phyloP scores from a whole-genome alignment of 306 rosid genomes.

The Lupinus albus region DNA sequence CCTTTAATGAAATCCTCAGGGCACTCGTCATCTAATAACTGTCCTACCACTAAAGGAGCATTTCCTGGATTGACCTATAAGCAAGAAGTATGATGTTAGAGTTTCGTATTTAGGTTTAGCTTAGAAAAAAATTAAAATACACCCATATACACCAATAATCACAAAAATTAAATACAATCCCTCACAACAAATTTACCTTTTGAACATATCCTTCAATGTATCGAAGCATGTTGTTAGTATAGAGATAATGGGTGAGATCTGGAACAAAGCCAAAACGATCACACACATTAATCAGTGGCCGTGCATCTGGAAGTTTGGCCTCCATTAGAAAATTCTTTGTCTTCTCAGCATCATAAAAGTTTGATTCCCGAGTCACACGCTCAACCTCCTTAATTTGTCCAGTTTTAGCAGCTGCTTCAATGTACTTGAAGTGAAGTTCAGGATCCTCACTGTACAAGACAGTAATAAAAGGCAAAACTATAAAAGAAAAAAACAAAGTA shows the following conservation, averaged over 20 bases:
- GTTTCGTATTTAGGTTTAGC: slow-evolving; percentile 19
- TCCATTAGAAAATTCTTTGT: slow-evolving; percentile 83
- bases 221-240: slow-evolving; percentile 80
- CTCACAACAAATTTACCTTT: slow-evolving; percentile 62
- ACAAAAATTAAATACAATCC: background rate
- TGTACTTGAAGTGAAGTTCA: slow-evolving; percentile 81
- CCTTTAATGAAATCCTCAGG: slow-evolving; percentile 91
- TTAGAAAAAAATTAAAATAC: slow-evolving; percentile 8
- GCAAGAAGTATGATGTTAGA: slow-evolving; percentile 32
- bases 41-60: slow-evolving; percentile 86
- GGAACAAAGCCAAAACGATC: slow-evolving; percentile 90
- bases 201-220: slow-evolving; percentile 88
- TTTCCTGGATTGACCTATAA: slow-evolving; percentile 81
- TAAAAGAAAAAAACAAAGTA: background rate
- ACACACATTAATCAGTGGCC: slow-evolving; percentile 82
- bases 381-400: slow-evolving; percentile 88
- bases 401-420: slow-evolving; percentile 86
- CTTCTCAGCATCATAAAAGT: slow-evolving; percentile 77
- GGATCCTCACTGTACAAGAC: slow-evolving; percentile 69
- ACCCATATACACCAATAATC: slow-evolving; percentile 40
- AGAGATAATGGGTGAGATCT: slow-evolving; percentile 84
- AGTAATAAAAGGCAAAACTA: slow-evolving; percentile 4
- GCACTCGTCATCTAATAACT: slow-evolving; percentile 80
- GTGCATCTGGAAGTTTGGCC: slow-evolving; percentile 83
- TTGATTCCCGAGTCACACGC: slow-evolving; percentile 81